A percentile compares a stretch with the other conserved stretches of the same genome.
phyloP scores from a whole-genome alignment of 2,329 filamentous ascomycete genomes.

The Aspergillus udagawae region DNA sequence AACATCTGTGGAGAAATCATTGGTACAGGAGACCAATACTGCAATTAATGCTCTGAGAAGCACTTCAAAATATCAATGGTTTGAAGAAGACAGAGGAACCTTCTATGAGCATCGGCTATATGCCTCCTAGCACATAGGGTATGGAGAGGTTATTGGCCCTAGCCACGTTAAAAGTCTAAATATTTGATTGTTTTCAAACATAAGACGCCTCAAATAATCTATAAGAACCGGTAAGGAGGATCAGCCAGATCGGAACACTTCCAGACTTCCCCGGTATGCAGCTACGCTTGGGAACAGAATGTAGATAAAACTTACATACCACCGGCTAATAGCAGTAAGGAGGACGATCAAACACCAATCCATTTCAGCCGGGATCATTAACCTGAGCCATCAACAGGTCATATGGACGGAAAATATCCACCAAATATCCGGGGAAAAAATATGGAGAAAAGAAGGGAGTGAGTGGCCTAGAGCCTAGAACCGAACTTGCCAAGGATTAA shows the following conservation, averaged over 20 bases:
- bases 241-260: slow-evolving; percentile 23
- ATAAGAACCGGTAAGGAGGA: slow-evolving; percentile 14
- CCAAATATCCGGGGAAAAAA: background rate
- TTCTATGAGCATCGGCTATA: background rate
- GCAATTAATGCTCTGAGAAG: background rate
- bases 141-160: background rate
- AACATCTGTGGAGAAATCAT: background rate
- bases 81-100: background rate
- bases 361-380: slow-evolving; percentile 16
- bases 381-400: slow-evolving; percentile 12
- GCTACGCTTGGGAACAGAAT: slow-evolving; percentile 17
- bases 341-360: slow-evolving; percentile 11
- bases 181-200: background rate
- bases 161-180: background rate
- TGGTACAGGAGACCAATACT: background rate
- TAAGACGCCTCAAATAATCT: slow-evolving; percentile 13
- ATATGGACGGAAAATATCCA: slow-evolving; percentile 4
- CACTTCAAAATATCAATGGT: background rate
- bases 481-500: background rate
- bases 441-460: background rate
- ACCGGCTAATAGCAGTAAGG: slow-evolving; percentile 19
- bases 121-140: background rate
- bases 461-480: background rate
- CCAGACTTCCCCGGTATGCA: slow-evolving; percentile 28
- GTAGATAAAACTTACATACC: slow-evolving; percentile 20